Percentiles rank a stretch among this genome's conserved stretches.
phyloP scores from a whole-genome alignment of 805 yeast genomes.

The Yarrowia alimentaria region DNA sequence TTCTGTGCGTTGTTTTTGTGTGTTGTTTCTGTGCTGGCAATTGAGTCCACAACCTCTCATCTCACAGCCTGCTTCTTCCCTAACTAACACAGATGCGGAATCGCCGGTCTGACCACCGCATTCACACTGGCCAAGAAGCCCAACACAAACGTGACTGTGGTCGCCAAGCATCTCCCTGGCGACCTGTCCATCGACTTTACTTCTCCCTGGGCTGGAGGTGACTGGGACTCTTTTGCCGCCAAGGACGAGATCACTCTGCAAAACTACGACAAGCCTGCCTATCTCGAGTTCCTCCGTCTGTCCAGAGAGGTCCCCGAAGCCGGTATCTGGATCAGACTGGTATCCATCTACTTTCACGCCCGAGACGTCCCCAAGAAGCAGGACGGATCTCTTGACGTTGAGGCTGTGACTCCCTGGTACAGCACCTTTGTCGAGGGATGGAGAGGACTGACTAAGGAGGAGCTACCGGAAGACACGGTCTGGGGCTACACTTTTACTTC shows the following conservation, averaged over 20 bases:
- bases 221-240: conserved; percentile 60
- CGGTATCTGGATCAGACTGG: conserved; percentile 20
- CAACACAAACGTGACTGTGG: conserved; percentile 49
- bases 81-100: conserved; percentile 46
- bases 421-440: conserved; percentile 23
- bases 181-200: conserved; percentile 72
- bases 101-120: conserved; percentile 64
- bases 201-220: conserved; percentile 79
- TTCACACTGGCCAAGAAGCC: conserved; percentile 47
- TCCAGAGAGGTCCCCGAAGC: conserved; percentile 23
- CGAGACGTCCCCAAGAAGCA: conserved; percentile 15
- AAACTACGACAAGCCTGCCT: conserved; percentile 25
- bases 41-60: no score
- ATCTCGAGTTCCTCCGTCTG: conserved; percentile 17
- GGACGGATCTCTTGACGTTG: conserved; percentile 3
- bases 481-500: conserved; percentile 58
- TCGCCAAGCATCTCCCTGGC: conserved; percentile 75
- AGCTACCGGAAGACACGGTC: conserved; percentile 52
- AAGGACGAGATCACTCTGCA: conserved; percentile 44
- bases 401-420: conserved; percentile 26
- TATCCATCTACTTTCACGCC: conserved; percentile 8
- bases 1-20: no score
- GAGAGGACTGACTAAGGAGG: conserved; percentile 38
- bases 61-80: background rate
- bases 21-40: no score